A percentile compares a stretch with the other conserved stretches of the same genome.
Evolutionary conservation across 2,329 filamentous ascomycete species (phyloP).

Genomic region (Aspergillus ochraceus): DNA sequence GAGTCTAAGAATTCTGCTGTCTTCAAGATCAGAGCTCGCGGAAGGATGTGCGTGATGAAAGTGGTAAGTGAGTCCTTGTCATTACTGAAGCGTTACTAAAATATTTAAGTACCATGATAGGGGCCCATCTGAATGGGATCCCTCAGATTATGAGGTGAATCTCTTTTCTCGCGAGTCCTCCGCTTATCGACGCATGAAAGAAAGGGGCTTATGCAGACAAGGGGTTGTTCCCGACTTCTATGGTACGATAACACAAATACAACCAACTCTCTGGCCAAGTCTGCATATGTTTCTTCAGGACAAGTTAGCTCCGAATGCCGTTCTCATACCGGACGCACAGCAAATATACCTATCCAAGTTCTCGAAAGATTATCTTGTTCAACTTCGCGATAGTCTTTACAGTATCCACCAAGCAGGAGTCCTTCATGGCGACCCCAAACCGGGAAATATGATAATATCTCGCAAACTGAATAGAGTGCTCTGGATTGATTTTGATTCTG

Average conservation of each 20-base stretch:
- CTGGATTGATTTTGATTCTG: constrained; percentile 22
- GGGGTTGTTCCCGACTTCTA: constrained; percentile 20
- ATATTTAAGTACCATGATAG: constrained; percentile 14
- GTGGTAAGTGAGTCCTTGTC: constrained; percentile 10
- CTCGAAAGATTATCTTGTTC: constrained; percentile 7
- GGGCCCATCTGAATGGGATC: constrained; percentile 7
- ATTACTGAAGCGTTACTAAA: background rate
- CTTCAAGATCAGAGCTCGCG: constrained; percentile 14
- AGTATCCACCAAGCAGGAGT: constrained; percentile 13
- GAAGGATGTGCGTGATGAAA: constrained; percentile 15
- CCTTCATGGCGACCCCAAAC: constrained; percentile 18
- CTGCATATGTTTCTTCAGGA: constrained; percentile 17
- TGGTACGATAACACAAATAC: constrained; percentile 13
- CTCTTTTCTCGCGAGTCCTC: constrained; percentile 18
- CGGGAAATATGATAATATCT: constrained; percentile 19
- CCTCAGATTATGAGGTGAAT: constrained; percentile 12
- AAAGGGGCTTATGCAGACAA: constrained; percentile 15
- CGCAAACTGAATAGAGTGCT: constrained; percentile 12
- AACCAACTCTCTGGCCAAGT: constrained; percentile 7
- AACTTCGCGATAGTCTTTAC: constrained; percentile 13
- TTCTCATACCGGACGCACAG: constrained; percentile 14
- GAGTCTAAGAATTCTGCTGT: constrained; percentile 11
- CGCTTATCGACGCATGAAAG: constrained; percentile 18
- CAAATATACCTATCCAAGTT: constrained; percentile 14
- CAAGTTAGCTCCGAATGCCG: constrained; percentile 15